Evolutionary conservation across 75 land plant genomes (phyloP).

Genomic region (Cupressus sempervirens): DNA sequence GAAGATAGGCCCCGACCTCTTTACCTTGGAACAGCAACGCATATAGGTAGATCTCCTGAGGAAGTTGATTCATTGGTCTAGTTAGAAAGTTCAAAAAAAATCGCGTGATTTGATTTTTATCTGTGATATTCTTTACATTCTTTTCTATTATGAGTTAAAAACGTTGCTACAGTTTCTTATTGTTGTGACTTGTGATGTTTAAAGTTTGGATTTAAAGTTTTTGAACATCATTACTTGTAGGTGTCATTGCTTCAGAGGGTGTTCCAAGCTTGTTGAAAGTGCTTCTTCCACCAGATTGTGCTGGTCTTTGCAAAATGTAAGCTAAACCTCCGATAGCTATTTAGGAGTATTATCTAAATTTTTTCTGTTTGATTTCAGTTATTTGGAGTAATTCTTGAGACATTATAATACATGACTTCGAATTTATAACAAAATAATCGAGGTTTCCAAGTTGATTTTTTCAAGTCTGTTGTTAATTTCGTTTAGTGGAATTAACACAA

Average conservation of each 20-base stretch:
- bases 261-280: conserved; percentile 87
- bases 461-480: too few relatives aligned
- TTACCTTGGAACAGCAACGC: conserved; percentile 82
- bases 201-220: background rate
- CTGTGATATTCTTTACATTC: background rate
- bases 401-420: background rate
- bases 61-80: background rate
- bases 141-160: background rate
- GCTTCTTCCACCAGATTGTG: conserved; percentile 60
- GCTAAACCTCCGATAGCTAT: conserved; percentile 9
- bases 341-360: background rate
- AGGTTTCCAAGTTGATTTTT: background rate
- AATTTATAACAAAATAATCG: background rate
- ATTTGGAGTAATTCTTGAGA: background rate
- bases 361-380: background rate
- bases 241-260: conserved; percentile 81
- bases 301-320: conserved; percentile 54
- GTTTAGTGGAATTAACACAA: too few relatives aligned
- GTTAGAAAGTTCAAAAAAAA: background rate
- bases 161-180: background rate
- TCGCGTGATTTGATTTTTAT: background rate
- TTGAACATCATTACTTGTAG: conserved; percentile 19
- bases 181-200: background rate
- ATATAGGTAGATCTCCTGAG: conserved; percentile 46
- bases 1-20: conserved; percentile 70